A percentile compares a stretch with the other conserved stretches of the same genome.
phyloP scores from a whole-genome alignment of 2,329 filamentous ascomycete species.

The Venturia effusa region DNA sequence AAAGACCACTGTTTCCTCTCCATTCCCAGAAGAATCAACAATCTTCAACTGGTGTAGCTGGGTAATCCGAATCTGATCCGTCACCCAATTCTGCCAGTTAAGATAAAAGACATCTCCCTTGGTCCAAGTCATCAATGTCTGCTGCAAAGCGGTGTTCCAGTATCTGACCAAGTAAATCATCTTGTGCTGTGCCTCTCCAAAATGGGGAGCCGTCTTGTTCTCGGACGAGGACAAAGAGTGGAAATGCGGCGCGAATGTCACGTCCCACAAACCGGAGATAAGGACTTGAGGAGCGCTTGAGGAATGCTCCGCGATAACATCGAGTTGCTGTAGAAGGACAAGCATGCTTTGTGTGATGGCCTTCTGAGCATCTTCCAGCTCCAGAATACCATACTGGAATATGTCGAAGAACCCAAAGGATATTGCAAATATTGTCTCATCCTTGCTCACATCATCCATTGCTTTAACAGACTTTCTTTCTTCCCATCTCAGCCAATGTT shows the following conservation, averaged over 20 bases:
- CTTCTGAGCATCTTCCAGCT: slow-evolving; percentile 19
- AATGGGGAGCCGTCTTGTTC: slow-evolving; percentile 18
- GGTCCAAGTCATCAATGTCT: slow-evolving; percentile 21
- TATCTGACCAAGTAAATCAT: slow-evolving; percentile 4
- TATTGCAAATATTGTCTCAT: slow-evolving; percentile 25
- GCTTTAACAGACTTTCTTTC: slow-evolving; percentile 18
- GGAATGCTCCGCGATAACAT: slow-evolving; percentile 21
- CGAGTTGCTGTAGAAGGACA: slow-evolving; percentile 23
- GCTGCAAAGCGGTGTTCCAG: slow-evolving; percentile 25
- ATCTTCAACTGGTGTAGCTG: slow-evolving; percentile 23
- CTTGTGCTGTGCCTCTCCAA: slow-evolving; percentile 24
- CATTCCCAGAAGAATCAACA: slow-evolving; percentile 22
- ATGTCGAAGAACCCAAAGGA: slow-evolving; percentile 28
- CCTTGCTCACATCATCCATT: slow-evolving; percentile 17
- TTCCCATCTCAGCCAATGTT: slow-evolving; percentile 20
- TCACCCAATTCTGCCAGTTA: slow-evolving; percentile 22
- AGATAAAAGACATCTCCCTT: slow-evolving; percentile 24
- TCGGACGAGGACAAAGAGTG: slow-evolving; percentile 15
- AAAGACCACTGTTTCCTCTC: slow-evolving; percentile 23
- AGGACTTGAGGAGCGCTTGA: slow-evolving; percentile 20
- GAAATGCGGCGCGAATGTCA: slow-evolving; percentile 26
- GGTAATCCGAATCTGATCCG: slow-evolving; percentile 23
- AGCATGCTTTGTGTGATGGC: slow-evolving; percentile 24
- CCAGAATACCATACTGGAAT: slow-evolving; percentile 22
- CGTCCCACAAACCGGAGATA: slow-evolving; percentile 23